These are phyloP conservation scores for Ustilago hordei DNA, from an alignment of 1,284 basidiomycete genomes.

Conservation along the genomic window DNA sequence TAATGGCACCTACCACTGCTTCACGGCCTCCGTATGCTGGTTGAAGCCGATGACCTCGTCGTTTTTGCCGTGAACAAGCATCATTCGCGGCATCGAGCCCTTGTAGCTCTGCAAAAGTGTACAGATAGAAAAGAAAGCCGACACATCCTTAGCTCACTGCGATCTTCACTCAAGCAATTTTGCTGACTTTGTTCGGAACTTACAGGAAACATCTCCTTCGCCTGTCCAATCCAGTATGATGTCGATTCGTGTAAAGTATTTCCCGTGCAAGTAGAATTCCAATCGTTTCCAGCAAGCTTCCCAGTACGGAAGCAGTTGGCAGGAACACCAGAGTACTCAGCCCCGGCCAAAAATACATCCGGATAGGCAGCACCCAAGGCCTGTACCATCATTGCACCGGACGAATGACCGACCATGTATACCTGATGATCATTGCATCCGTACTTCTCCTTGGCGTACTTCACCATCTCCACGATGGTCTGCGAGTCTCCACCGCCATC, in stretches of 20 bases:
- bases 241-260: conserved; percentile 8
- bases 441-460: conserved; percentile 25
- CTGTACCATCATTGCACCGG: conserved; percentile 29
- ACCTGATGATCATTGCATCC: conserved; percentile 13
- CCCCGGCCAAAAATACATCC: conserved; percentile 14
- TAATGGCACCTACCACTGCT: conserved; percentile 18
- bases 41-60: conserved; percentile 26
- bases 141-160: no score
- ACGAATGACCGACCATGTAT: conserved; percentile 17
- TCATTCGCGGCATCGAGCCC: conserved; percentile 18
- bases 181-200: not conserved
- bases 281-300: conserved; percentile 4
- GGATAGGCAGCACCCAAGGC: conserved; percentile 15
- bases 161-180: not conserved
- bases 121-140: no score
- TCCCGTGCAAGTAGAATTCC: conserved; percentile 26
- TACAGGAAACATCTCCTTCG: conserved; percentile 20
- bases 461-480: conserved; percentile 30
- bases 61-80: conserved; percentile 27
- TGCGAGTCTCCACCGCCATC: conserved; percentile 25
- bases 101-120: conserved; percentile 9
- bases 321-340: conserved; percentile 30
- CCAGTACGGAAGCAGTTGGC: conserved; percentile 23
- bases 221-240: conserved; percentile 24
- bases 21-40: conserved; percentile 25